These are phyloP conservation scores for Avena atlantica DNA, from an alignment of 176 grass and related monocot genomes.

Conservation along the genomic window DNA sequence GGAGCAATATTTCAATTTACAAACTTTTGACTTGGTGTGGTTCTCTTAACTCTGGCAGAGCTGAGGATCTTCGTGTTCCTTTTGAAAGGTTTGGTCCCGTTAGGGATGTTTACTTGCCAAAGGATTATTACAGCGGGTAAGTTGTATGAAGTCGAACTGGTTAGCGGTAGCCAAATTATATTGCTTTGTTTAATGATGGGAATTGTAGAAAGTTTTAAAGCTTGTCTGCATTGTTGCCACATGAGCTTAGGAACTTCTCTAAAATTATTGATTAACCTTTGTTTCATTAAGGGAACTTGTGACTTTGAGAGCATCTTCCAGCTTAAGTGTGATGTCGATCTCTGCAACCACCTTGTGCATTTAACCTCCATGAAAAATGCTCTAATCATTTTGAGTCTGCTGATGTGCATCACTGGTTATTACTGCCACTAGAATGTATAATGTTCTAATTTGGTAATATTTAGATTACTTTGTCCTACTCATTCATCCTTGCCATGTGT, in stretches of 20 bases:
- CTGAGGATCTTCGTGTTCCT: constrained; percentile 77
- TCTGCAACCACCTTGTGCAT: background rate
- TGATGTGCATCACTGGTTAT: constrained; percentile 9
- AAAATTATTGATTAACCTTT: background rate
- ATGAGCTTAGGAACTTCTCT: background rate
- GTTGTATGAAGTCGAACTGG: constrained; percentile 28
- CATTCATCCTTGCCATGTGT: constrained; percentile 39
- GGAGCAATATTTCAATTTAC: background rate
- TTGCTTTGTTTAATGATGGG: background rate
- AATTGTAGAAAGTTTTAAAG: background rate
- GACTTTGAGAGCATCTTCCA: background rate
- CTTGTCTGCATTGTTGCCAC: background rate
- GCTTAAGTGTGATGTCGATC: background rate
- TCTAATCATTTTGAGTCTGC: background rate
- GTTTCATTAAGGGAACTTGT: constrained; percentile 9
- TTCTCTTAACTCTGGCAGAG: constrained; percentile 44
- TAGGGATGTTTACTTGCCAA: constrained; percentile 90
- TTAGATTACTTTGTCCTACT: constrained; percentile 22
- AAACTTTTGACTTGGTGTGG: background rate
- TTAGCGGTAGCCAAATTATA: background rate
- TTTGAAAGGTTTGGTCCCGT: constrained; percentile 98
- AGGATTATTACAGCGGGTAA: constrained; percentile 87
- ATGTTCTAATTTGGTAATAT: background rate
- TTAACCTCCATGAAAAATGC: background rate
- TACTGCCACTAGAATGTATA: background rate